Base-by-base conservation (phyloP, 2,329 filamentous ascomycete genomes). In the Scopulariopsis brevicaulis region DNA sequence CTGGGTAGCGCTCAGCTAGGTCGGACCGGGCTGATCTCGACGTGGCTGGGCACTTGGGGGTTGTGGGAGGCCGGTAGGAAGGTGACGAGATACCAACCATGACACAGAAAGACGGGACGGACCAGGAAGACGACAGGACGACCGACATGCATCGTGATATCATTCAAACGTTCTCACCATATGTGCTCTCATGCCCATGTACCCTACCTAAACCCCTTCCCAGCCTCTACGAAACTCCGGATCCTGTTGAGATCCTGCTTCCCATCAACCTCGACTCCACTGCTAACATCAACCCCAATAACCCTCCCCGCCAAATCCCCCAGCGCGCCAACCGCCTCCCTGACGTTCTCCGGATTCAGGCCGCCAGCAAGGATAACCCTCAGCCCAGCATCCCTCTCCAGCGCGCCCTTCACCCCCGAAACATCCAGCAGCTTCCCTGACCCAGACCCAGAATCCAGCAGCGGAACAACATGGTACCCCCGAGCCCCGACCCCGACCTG, bases 261-360 rank as follows among this genome's bases (percentile, higher is more conserved):
- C 2, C 91, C 93, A 64, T 87, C 81, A 40, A 84, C 85, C 72
- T 97, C 94, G 2, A 99, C 91, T 0, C 95, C 95, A 66, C 90
- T 96, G 70, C 91, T 96, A 22, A 96, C 90, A 74, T 99, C 94
- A 3, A 99, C 88, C 1, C 87, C 92, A 37, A 91, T 75, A 14
- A 96, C 82, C 60, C 85, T 82, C 11, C 76, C 76, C 28, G 77
- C 76, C 11, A 82, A 69, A 7, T 80, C 75, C 0, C 84, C 86
- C 18, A 93, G 73, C 15, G 80, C 78, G 24, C 77, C 74, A 20
- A 99, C 74, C 8, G 82, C 79, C 5, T 82, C 76, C 1, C 75
- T 75, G 5, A 99, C 87, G 66, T 96, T 99, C 3, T 86, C 83
- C 1, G 90, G 84, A 60, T 84, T 84, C 58, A 99, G 69, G 0